Base-by-base conservation (phyloP, 2,329 filamentous ascomycete species). In the Phymatotrichopsis omnivora region DNA sequence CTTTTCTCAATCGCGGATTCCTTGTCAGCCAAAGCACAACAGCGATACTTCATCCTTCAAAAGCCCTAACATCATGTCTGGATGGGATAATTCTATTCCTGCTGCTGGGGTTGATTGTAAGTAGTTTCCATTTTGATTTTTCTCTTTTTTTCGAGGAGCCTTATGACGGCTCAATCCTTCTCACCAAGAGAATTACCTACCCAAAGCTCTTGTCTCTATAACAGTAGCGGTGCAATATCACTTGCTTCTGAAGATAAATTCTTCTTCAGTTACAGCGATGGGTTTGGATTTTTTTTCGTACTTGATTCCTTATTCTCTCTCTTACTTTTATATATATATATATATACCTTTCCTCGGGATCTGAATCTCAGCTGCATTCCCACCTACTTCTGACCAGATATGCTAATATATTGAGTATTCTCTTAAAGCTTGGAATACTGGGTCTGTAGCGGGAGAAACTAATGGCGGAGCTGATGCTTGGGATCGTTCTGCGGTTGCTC, bases 361-460 rank as follows among this genome's bases (percentile, higher is more conserved):
- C 29, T 37, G 8, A 19, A 14, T 3, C 8, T 11, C 22, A 12
- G 32, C 12, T 35, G 20, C 2, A 35, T 35, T 20, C 32, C 23
- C 12, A 35, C 14, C 16, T 28, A 16, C n/a, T n/a, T n/a, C n/a
- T n/a, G n/a, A n/a, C n/a, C n/a, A n/a, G n/a, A n/a, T n/a, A n/a
- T n/a, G n/a, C n/a, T n/a, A n/a, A n/a, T 38, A 11, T 17, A n/a
- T 7, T 28, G 5, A 10, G 12, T 17, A n/a, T n/a, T n/a, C n/a
- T n/a, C n/a, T n/a, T n/a, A n/a, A n/a, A 47, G 45, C 25, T 22
- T 47, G 45, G 45, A 40, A 40, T 38, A 29, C 27, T 29, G 20
- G n/a, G 11, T 16, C 45, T 38, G 17, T 19, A n/a, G 31, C 45
- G 14, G 16, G 17, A 7, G 33, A 22, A n/a, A 35, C 33, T 12